Percentiles rank a stretch among this genome's conserved stretches.
These are phyloP conservation scores for Leishmania tropica DNA, from an alignment of 208 protist genomes.

Conservation along the genomic window DNA sequence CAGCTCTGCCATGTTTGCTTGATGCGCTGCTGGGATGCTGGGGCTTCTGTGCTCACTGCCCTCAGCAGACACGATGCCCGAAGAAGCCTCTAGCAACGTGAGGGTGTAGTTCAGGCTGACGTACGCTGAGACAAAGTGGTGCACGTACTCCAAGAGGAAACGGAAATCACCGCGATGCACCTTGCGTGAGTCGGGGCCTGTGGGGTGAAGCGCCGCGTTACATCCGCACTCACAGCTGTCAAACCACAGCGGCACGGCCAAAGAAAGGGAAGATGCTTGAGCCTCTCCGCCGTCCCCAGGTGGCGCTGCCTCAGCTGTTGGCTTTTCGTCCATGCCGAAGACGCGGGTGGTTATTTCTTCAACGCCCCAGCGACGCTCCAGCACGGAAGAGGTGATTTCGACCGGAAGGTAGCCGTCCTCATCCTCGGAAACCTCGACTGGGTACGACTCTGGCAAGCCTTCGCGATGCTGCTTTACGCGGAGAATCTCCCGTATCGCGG, in stretches of 20 bases:
- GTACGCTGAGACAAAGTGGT: slow-evolving; percentile 49
- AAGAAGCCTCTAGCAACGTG: slow-evolving; percentile 28
- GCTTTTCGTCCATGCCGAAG: slow-evolving; percentile 22
- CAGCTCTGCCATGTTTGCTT: slow-evolving; percentile 16
- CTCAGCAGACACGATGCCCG: slow-evolving; percentile 8
- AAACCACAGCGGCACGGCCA: slow-evolving; percentile 16
- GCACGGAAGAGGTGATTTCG: slow-evolving; percentile 16
- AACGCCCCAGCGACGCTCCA: slow-evolving; percentile 14
- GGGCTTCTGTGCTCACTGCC: not conserved
- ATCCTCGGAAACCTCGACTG: slow-evolving; percentile 25
- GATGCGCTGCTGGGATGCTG: slow-evolving; percentile 14
- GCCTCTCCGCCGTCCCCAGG: not conserved
- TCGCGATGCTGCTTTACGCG: slow-evolving; percentile 29
- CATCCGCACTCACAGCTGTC: slow-evolving; percentile 17
- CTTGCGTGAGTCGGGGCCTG: slow-evolving; percentile 41
- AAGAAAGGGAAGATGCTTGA: not conserved
- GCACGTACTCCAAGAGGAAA: slow-evolving; percentile 56
- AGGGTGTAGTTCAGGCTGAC: slow-evolving; percentile 34
- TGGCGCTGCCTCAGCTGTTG: not conserved
- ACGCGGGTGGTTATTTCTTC: slow-evolving; percentile 26
- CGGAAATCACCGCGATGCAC: slow-evolving; percentile 54
- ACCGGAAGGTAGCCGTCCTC: slow-evolving; percentile 31
- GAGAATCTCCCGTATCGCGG: slow-evolving; percentile 26
- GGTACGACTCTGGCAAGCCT: slow-evolving; percentile 18
- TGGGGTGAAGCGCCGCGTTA: slow-evolving; percentile 40